These are phyloP conservation scores for Clavispora vitiphila DNA, from an alignment of 805 yeast species.

Conservation along the genomic window DNA sequence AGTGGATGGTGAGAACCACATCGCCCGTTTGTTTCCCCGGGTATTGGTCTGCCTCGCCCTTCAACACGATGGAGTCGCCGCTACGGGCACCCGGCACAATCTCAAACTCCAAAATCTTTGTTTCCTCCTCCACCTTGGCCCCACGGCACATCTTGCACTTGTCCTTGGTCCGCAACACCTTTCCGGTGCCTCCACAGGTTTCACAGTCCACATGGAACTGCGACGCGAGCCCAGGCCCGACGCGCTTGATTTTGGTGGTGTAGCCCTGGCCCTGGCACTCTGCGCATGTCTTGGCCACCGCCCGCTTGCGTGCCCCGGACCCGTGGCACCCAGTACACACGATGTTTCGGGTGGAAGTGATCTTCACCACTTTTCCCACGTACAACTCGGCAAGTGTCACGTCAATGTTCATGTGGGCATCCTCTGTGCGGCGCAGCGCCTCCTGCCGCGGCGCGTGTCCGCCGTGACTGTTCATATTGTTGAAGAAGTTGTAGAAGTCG, in stretches of 20 bases:
- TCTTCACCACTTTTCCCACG: slow-evolving; percentile 75
- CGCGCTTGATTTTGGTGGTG: slow-evolving; percentile 52
- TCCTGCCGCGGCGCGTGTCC: slow-evolving; percentile 6
- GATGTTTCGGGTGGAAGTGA: slow-evolving; percentile 65
- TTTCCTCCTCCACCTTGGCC: slow-evolving; percentile 52
- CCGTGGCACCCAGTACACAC: slow-evolving; percentile 75
- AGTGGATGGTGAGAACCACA: slow-evolving; percentile 57
- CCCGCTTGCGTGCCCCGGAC: slow-evolving; percentile 62
- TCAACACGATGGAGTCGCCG: slow-evolving; percentile 55
- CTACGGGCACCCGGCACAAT: slow-evolving; percentile 66
- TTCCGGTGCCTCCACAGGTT: slow-evolving; percentile 69
- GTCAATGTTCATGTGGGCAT: slow-evolving; percentile 61
- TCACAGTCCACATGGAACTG: slow-evolving; percentile 58
- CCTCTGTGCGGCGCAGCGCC: slow-evolving; percentile 44
- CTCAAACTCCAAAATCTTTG: slow-evolving; percentile 70
- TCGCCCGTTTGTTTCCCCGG: slow-evolving; percentile 75
- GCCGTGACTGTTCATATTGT: slow-evolving; percentile 32
- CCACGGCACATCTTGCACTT: slow-evolving; percentile 77
- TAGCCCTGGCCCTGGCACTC: slow-evolving; percentile 72
- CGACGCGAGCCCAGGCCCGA: slow-evolving; percentile 73
- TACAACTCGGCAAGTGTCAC: slow-evolving; percentile 70
- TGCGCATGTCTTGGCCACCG: slow-evolving; percentile 52
- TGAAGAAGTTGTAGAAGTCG: slow-evolving; percentile 71
- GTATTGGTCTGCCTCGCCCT: slow-evolving; percentile 73
- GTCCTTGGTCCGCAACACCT: slow-evolving; percentile 56